Base-by-base conservation (phyloP, 2,329 filamentous ascomycete genomes). In the Aspergillus hiratsukae region DNA sequence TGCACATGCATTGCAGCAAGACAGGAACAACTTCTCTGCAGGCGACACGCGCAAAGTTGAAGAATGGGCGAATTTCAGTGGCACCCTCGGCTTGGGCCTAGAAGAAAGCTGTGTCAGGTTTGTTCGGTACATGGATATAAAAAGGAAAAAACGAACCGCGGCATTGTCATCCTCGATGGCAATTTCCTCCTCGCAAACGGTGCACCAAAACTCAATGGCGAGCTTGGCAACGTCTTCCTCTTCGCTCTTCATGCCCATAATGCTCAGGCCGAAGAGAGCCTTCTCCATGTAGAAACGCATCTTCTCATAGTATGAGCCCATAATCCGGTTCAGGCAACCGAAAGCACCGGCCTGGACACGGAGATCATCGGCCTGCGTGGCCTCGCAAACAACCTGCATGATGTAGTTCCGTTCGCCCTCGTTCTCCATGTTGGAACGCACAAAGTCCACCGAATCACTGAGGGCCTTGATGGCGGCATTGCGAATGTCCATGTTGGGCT, bases 281-380 rank as follows among this genome's bases (percentile, higher is more conserved):
- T 97, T 97, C 82, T 99, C 94, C 94, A 99, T 99, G 81, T 99
- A 99, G 78, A 97, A 99, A 69, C 92, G 88, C 94, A 99, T 99
- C 80, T 97, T 95, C 70, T 99, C 94, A 75, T 99, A 99, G 82
- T 99, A 99, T 61, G 97, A 84, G 59, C 84, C 90, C 94, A 99
- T 99, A 76, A 99, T 97, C 69, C 94, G 87, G 83, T 99, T 99
- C 65, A 99, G 80, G 75, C 94, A 97, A 67, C 94, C 94, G 73
- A 97, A 99, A 46, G 94, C 90, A 59, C 91, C 92, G 73, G 96
- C 91, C 77, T 97, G 92, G 75, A 99, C 95, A 71, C 91, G 86
- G 57, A 84, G 85, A 75, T 99, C 94, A 1, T 89, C 83, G 66
- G 93, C 91, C 79, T 99, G 94, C 54, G 94, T 99, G 66, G 94